Percentiles rank a stretch among this genome's conserved stretches.
Conservation (phyloP, 176 grass and related monocot genomes). For the Paspalum notatum region DNA sequence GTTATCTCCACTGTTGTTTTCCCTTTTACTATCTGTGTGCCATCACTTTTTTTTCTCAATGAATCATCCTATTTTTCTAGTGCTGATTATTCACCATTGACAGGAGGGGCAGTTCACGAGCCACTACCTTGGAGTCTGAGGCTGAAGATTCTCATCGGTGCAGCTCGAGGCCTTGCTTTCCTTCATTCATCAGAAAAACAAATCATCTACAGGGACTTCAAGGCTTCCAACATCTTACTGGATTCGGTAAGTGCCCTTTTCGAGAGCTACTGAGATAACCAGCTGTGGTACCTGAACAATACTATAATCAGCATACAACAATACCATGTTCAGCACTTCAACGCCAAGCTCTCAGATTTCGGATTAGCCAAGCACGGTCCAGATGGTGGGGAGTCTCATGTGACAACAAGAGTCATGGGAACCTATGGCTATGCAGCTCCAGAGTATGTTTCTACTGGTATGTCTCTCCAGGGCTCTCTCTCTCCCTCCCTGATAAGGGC, state of each 20-base stretch:
- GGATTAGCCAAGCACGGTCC: constrained; percentile 89
- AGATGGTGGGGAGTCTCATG: constrained; percentile 71
- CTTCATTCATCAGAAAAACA: constrained; percentile 85
- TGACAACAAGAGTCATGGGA: constrained; percentile 91
- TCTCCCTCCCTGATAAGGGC: constrained; percentile 10
- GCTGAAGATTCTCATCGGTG: constrained; percentile 86
- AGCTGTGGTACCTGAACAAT: neutral
- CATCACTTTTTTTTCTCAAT: constrained; percentile 13
- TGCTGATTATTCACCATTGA: constrained; percentile 8
- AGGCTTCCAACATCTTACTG: constrained; percentile 85
- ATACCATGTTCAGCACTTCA: constrained; percentile 61
- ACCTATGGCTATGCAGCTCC: constrained; percentile 88
- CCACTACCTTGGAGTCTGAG: constrained; percentile 80
- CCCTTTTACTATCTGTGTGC: constrained; percentile 1
- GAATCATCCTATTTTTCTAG: constrained; percentile 29
- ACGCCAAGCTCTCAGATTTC: constrained; percentile 87
- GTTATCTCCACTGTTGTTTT: neutral
- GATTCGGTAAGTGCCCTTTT: constrained; percentile 64
- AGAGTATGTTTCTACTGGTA: constrained; percentile 89
- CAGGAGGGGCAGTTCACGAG: constrained; percentile 64
- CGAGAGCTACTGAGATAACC: neutral
- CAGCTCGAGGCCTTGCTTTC: constrained; percentile 90
- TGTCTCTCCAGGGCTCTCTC: neutral
- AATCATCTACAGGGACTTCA: constrained; percentile 92
- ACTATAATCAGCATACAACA: constrained; percentile 13